phyloP scores from a whole-genome alignment of 106 monocot genomes.

The Allium fistulosum region DNA sequence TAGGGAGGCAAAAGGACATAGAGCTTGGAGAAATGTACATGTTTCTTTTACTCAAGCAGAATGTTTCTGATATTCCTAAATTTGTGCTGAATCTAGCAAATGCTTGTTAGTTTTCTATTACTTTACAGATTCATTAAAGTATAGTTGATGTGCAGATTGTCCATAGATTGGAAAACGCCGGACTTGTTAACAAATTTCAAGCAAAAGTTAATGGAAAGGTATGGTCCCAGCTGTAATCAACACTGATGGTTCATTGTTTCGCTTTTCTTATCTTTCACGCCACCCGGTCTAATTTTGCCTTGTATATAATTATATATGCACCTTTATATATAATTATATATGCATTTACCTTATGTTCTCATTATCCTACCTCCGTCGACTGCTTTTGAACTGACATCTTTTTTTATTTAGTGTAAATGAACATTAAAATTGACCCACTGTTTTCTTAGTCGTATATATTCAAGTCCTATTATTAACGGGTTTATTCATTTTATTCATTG shows the following conservation, averaged over 20 bases:
- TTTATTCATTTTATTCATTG: conserved; percentile 1
- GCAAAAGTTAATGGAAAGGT: conserved; percentile 49
- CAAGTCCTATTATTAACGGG: neutral
- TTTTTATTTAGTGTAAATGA: conserved; percentile 2
- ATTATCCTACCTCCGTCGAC: neutral
- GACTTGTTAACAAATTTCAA: conserved; percentile 47
- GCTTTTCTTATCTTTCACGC: neutral
- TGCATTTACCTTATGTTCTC: neutral
- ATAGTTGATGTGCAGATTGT: conserved; percentile 24
- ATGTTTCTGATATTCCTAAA: too few species aligned
- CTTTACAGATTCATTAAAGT: neutral
- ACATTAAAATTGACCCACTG: neutral
- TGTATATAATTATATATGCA: neutral
- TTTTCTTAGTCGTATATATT: neutral
- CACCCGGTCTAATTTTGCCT: too few species aligned
- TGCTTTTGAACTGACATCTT: neutral
- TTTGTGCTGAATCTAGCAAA: too few species aligned
- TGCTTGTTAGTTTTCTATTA: neutral
- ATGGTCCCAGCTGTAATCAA: neutral
- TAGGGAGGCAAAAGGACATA: conserved; percentile 38
- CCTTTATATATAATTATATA: neutral
- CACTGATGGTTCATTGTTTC: neutral
- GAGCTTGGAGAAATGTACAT: conserved; percentile 74
- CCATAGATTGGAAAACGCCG: conserved; percentile 44
- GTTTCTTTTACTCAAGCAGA: too few species aligned